A percentile compares a stretch with the other conserved stretches of the same genome.
Evolutionary conservation across 2,329 filamentous ascomycete genomes (phyloP).

Genomic region (Emmonsiellopsis sp.): DNA sequence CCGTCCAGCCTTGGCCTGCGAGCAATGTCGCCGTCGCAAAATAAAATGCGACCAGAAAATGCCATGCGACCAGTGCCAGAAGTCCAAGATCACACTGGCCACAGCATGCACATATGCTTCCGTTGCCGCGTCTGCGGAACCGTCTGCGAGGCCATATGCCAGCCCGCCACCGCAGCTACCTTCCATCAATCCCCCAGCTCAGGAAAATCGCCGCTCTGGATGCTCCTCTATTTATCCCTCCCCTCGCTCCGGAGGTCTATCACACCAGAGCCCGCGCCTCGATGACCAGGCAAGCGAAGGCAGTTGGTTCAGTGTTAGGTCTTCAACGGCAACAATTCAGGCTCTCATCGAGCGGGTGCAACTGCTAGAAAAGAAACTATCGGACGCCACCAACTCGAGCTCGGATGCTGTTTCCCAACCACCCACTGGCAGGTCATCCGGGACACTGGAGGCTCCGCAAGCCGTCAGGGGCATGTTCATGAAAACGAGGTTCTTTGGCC

Average conservation of each 20-base stretch:
- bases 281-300: not conserved
- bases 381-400: not conserved
- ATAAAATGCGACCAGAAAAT: constrained; percentile 3
- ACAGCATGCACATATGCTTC: not conserved
- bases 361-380: not conserved
- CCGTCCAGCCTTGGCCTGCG: constrained; percentile 2
- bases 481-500: constrained; percentile 46
- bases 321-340: not conserved
- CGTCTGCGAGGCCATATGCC: not conserved
- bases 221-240: not conserved
- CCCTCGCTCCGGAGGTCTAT: not conserved
- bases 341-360: not conserved
- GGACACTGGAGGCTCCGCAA: not conserved
- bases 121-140: not conserved
- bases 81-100: not conserved
- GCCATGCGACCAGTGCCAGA: not conserved
- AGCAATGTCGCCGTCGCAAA: constrained; percentile 2
- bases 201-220: not conserved
- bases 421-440: not conserved
- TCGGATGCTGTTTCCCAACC: not conserved
- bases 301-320: not conserved
- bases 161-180: not conserved
- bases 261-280: not conserved
- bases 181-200: not conserved
- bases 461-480: constrained; percentile 5